Evolutionary conservation across 106 monocot species (phyloP).

Genomic region (Amphibolis antarctica): DNA sequence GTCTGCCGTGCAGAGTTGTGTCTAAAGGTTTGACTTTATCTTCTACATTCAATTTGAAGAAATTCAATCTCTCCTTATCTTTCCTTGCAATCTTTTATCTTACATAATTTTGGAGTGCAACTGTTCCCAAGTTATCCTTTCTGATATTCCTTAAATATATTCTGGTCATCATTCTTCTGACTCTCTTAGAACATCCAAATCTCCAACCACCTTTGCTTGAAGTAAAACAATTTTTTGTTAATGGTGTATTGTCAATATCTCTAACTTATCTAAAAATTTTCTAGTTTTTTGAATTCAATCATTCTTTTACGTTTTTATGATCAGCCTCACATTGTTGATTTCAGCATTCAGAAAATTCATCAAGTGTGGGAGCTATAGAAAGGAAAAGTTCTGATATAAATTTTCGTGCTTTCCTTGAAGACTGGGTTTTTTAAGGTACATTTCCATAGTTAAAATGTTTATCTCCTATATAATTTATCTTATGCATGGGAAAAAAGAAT

Average conservation of each 20-base stretch:
- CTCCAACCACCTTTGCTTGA: too few relatives aligned
- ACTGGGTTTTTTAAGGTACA: background rate
- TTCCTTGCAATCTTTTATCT: too few relatives aligned
- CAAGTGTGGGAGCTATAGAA: conserved; percentile 3
- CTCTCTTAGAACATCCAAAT: too few relatives aligned
- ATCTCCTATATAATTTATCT: background rate
- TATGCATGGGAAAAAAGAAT: background rate
- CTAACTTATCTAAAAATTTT: background rate
- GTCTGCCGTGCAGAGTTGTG: conserved; percentile 49
- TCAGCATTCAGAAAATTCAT: conserved; percentile 3
- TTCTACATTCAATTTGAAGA: too few relatives aligned
- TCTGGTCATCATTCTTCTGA: too few relatives aligned
- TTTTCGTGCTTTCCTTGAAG: conserved; percentile 2
- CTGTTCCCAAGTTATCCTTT: too few relatives aligned
- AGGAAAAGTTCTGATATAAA: background rate
- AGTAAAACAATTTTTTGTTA: background rate
- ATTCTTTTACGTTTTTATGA: background rate
- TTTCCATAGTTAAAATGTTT: background rate
- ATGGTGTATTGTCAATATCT: background rate
- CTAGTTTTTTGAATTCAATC: background rate
- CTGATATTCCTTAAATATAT: too few relatives aligned
- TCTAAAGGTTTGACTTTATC: conserved; percentile 39
- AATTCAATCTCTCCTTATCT: too few relatives aligned
- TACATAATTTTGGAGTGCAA: too few relatives aligned
- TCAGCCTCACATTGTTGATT: background rate